These are phyloP conservation scores for Rhodomyrtus tomentosa DNA, from an alignment of 345 rosid genomes.

Conservation along the genomic window DNA sequence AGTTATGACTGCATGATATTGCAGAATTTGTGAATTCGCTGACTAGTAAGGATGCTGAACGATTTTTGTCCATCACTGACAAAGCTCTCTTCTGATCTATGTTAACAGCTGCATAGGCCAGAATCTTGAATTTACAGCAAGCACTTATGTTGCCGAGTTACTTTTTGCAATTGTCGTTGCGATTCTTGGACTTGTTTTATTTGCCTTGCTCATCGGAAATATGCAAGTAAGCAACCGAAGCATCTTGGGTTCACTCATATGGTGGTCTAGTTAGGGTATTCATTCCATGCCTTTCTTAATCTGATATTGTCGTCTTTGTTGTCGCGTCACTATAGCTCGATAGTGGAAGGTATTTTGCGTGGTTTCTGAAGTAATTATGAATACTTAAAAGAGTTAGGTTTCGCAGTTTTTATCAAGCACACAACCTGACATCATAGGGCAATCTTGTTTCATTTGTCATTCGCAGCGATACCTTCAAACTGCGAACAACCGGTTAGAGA, in stretches of 20 bases:
- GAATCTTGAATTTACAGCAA: slow-evolving; percentile 7
- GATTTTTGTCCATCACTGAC: neutral
- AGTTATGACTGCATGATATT: neutral
- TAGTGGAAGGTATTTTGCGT: neutral
- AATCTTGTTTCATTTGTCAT: neutral
- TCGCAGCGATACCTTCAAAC: slow-evolving; percentile 51
- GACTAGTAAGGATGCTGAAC: neutral
- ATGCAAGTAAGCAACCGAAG: slow-evolving; percentile 14
- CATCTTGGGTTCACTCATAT: neutral
- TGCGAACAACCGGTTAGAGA: slow-evolving; percentile 47
- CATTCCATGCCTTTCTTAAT: neutral
- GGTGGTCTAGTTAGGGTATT: neutral
- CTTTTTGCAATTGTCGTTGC: slow-evolving; percentile 40
- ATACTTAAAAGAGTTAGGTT: neutral
- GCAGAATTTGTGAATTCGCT: neutral
- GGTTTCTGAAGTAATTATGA: neutral
- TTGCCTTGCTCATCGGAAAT: slow-evolving; percentile 52
- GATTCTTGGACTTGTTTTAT: slow-evolving; percentile 41
- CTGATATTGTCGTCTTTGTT: neutral
- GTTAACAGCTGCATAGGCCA: slow-evolving; percentile 20
- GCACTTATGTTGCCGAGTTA: slow-evolving; percentile 29
- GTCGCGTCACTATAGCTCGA: neutral
- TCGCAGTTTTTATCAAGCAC: neutral
- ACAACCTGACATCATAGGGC: neutral
- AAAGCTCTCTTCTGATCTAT: neutral